Conservation (phyloP, 2,329 filamentous ascomycete species). For the Xylaria sp. region DNA sequence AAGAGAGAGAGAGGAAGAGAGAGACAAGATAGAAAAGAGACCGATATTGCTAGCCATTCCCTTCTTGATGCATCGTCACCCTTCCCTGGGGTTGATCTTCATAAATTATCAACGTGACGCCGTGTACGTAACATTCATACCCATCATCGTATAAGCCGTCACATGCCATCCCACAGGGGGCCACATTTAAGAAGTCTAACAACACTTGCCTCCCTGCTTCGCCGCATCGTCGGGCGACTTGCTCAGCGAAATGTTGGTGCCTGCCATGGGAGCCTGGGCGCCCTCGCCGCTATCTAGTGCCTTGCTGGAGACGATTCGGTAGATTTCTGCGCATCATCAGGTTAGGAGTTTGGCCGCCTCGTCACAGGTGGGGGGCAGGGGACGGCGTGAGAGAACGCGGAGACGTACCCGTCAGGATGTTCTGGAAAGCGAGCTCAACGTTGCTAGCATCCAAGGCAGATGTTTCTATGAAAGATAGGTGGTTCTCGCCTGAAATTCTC, state of each 20-base stretch:
- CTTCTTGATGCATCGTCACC: slow-evolving; percentile 27
- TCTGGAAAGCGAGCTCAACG: slow-evolving; percentile 98
- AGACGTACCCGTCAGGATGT: slow-evolving; percentile 90
- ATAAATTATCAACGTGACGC: slow-evolving; percentile 28
- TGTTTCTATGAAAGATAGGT: slow-evolving; percentile 98
- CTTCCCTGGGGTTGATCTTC: slow-evolving; percentile 21
- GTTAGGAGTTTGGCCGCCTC: slow-evolving; percentile 9
- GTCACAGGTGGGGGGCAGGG: neutral
- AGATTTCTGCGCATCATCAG: slow-evolving; percentile 67
- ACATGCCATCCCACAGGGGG: slow-evolving; percentile 27
- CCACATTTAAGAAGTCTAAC: slow-evolving; percentile 45
- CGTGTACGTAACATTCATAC: slow-evolving; percentile 36
- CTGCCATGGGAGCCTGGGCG: slow-evolving; percentile 72
- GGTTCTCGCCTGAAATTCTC: slow-evolving; percentile 74
- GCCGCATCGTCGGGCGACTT: slow-evolving; percentile 72
- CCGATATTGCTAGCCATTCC: slow-evolving; percentile 26
- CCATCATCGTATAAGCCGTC: slow-evolving; percentile 29
- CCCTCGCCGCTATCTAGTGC: slow-evolving; percentile 85
- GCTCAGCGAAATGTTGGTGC: slow-evolving; percentile 80
- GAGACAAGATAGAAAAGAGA: slow-evolving; percentile 11
- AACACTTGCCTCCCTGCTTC: slow-evolving; percentile 76
- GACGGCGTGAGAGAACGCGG: slow-evolving; percentile 5
- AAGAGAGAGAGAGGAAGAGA: slow-evolving; percentile 14
- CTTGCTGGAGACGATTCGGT: slow-evolving; percentile 98
- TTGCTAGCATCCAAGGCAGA: slow-evolving; percentile 98